Conservation (phyloP, 202 grass and related monocot genomes). For the Zizania palustris region DNA sequence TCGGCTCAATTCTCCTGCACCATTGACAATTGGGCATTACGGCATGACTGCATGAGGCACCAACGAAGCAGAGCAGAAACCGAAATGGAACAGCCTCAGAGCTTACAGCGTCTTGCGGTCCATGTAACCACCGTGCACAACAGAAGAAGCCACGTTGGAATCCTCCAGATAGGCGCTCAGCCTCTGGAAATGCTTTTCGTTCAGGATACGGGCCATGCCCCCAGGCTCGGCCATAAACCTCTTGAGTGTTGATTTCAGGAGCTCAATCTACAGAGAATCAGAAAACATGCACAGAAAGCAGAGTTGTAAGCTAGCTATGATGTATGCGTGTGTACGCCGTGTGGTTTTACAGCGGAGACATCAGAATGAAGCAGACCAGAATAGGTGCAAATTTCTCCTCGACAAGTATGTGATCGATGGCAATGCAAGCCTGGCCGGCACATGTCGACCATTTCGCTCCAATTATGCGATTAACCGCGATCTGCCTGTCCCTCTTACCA, state of each 20-base stretch:
- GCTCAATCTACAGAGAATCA: conserved; percentile 54
- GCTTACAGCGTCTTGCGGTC: conserved; percentile 68
- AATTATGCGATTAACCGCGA: conserved; percentile 62
- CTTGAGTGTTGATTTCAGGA: conserved; percentile 61
- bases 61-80: background rate
- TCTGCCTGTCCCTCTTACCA: conserved; percentile 60
- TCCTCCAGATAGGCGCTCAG: conserved; percentile 54
- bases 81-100: background rate
- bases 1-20: conserved; percentile 78
- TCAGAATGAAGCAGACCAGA: conserved; percentile 50
- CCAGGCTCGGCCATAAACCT: conserved; percentile 48
- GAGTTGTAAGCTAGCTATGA: background rate
- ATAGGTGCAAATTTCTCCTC: conserved; percentile 66
- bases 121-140: conserved; percentile 69
- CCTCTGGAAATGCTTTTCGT: conserved; percentile 70
- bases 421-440: conserved; percentile 80
- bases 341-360: background rate
- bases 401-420: conserved; percentile 77
- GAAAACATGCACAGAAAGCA: background rate
- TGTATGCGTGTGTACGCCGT: too few relatives aligned
- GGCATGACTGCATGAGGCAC: background rate
- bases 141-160: conserved; percentile 51
- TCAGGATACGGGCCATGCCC: conserved; percentile 58
- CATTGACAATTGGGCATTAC: background rate
- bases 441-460: conserved; percentile 82